These are phyloP conservation scores for Penicillium arizonense DNA, from an alignment of 495 filamentous ascomycete genomes.

Conservation along the genomic window DNA sequence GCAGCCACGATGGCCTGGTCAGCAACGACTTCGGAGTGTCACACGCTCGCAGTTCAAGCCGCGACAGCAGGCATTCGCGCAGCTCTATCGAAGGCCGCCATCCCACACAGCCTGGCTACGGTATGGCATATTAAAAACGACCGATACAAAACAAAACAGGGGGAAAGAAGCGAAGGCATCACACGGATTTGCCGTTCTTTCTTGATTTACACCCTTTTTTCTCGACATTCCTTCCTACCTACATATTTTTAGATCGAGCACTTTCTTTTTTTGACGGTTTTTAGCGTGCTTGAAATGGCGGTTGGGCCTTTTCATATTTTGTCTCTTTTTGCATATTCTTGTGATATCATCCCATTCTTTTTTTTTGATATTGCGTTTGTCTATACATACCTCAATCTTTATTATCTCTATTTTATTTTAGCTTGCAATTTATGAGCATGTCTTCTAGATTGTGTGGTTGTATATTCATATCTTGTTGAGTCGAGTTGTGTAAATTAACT, in stretches of 20 bases:
- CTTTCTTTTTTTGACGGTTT: conserved; percentile 10
- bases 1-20: conserved; percentile 44
- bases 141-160: neutral
- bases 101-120: conserved; percentile 40
- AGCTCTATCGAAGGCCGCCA: conserved; percentile 37
- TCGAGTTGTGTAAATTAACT: too few relatives aligned
- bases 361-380: conserved; percentile 1
- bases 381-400: conserved; percentile 10
- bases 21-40: conserved; percentile 37
- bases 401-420: conserved; percentile 5
- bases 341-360: conserved; percentile 7
- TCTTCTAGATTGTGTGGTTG: neutral
- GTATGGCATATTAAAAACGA: conserved; percentile 34
- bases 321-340: conserved; percentile 6
- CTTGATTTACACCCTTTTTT: neutral
- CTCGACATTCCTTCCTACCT: conserved; percentile 7
- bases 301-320: conserved; percentile 3
- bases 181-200: conserved; percentile 1
- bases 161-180: conserved; percentile 1
- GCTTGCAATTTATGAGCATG: conserved; percentile 5
- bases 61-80: conserved; percentile 26
- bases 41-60: conserved; percentile 38
- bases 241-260: conserved; percentile 9
- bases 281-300: conserved; percentile 12
- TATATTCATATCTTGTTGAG: too few relatives aligned